Percentiles rank a stretch among this genome's conserved stretches.
phyloP scores from a whole-genome alignment of 306 rosid genomes.

The Urtica urens region DNA sequence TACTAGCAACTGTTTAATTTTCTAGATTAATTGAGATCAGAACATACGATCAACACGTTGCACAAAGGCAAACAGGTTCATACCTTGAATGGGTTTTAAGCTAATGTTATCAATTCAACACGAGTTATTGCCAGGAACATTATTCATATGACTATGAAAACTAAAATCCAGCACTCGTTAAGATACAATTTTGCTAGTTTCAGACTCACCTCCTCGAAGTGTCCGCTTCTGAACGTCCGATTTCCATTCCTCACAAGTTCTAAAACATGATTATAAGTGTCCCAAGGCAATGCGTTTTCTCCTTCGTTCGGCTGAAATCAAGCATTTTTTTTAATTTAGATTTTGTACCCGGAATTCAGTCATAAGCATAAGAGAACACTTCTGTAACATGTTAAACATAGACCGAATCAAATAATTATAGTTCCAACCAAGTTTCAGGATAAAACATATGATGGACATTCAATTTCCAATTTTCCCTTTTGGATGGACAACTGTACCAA shows the following conservation, averaged over 20 bases:
- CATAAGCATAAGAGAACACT: background rate
- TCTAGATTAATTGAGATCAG: background rate
- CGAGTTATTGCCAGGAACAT: background rate
- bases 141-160: background rate
- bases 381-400: background rate
- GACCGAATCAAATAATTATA: background rate
- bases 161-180: background rate
- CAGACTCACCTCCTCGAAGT: conserved; percentile 54
- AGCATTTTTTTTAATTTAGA: conserved; percentile 16
- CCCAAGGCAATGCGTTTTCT: conserved; percentile 38
- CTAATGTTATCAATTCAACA: too few species aligned
- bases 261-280: conserved; percentile 38
- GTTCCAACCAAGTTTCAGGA: background rate
- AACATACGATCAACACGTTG: background rate
- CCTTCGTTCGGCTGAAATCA: conserved; percentile 50
- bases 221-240: conserved; percentile 46
- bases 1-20: background rate
- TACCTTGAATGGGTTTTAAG: background rate
- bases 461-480: background rate
- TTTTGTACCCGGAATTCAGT: conserved; percentile 5
- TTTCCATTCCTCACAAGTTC: conserved; percentile 70
- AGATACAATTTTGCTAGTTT: background rate
- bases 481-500: too few species aligned
- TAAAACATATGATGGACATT: background rate
- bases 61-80: background rate